Evolutionary conservation across 2,329 filamentous ascomycete genomes (phyloP).

Genomic region (Penicillium concentricum): DNA sequence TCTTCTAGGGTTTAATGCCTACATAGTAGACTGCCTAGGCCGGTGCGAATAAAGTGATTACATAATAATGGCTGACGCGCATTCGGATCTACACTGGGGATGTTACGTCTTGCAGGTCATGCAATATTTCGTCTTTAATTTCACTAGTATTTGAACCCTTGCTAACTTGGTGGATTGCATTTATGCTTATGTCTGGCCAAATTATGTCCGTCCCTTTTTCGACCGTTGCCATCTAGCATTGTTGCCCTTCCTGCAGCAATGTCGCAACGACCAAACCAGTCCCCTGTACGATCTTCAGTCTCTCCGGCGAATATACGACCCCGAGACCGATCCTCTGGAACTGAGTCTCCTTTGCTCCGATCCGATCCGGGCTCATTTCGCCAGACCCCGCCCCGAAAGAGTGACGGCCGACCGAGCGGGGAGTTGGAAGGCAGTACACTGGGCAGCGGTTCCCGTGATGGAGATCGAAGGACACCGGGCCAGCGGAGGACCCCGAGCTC

Average conservation of each 20-base stretch:
- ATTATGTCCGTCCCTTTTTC: conserved; percentile 20
- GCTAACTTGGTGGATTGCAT: conserved; percentile 1
- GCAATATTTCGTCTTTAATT: neutral
- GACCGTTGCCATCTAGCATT: conserved; percentile 23
- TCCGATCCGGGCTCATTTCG: conserved; percentile 21
- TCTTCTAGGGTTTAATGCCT: neutral
- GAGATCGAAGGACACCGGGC: conserved; percentile 25
- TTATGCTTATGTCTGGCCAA: conserved; percentile 22
- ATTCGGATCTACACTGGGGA: conserved; percentile 16
- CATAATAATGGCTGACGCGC: conserved; percentile 12
- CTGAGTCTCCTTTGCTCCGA: conserved; percentile 5
- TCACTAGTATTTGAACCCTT: neutral
- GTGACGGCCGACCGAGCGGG: conserved; percentile 29
- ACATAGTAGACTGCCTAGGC: neutral
- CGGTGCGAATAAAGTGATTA: conserved; percentile 5
- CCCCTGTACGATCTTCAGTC: conserved; percentile 14
- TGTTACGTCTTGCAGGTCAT: neutral
- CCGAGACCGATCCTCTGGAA: neutral
- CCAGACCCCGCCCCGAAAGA: conserved; percentile 23
- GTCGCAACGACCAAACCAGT: conserved; percentile 22
- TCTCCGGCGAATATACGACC: conserved; percentile 14
- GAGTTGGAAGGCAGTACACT: conserved; percentile 40
- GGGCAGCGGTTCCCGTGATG: conserved; percentile 38
- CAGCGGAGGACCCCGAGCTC: conserved; percentile 34
- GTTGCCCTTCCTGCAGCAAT: conserved; percentile 19